Evolutionary conservation across 1,284 basidiomycete genomes (phyloP), one percentile per base, ranked within the genome.

Genomic region (Xerocomus nothofagi): DNA sequence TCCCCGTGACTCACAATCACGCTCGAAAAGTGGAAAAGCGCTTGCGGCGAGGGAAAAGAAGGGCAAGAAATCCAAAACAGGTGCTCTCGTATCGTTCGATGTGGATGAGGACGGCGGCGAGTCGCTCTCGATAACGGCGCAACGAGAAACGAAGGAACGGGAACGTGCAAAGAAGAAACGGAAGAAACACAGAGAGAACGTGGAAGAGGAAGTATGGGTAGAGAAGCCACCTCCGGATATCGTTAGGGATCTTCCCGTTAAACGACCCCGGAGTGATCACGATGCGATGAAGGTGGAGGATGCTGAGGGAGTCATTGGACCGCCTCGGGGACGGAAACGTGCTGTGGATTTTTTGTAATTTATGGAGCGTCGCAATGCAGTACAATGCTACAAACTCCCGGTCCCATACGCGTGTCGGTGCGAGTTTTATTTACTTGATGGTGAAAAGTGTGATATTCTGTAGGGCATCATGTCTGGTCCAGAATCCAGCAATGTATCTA

Each of bases 51-150:
- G 69, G 55, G 72, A 72, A 49, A 73, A 71, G 50, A 75, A 76
- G 46, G 68, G 63, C 49, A 71, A 72, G 57, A 72, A 56, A 67
- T 9, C 56, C 42, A 73, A 67, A 51, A 27, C 40, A 4, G 59
- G 56, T 17, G 75, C 77, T 10, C 72, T 88, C 9, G 77, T 89
- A 34, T 90, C 87, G 3, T 91, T 92, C 60, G 80, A 79, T 44
- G 73, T 73, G 54, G 86, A 86, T 36, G 86, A 84, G 41, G 82
- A 77, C 17, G 76, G 72, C 0, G 73, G 62, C 33, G 77, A 69
- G 51, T 75, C 60, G 27, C 58, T 66, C 50, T 71, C 61, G 48
- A 63, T 63, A 58, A 44, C 36, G n/a, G 53, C 57, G 0, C 54
- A 47, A 11, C 46, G 54, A 27, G 66, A 63, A n/a, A 56, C 65